Evolutionary conservation across 441 rosid species (phyloP).

Genomic region (Erodium chrysanthum): DNA sequence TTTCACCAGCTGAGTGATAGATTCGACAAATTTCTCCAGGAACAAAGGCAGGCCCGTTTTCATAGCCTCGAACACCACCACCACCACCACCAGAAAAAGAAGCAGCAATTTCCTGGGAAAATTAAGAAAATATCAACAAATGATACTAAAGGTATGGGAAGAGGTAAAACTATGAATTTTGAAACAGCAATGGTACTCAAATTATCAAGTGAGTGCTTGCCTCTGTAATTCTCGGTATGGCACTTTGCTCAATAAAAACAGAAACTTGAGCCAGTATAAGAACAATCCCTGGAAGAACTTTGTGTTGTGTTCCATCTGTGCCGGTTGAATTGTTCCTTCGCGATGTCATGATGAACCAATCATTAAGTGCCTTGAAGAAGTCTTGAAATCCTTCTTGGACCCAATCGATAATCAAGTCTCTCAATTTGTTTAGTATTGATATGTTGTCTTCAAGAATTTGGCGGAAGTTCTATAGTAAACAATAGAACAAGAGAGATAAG

Average conservation of each 20-base stretch:
- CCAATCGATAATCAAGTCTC: slow-evolving; percentile 53
- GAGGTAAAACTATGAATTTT: slow-evolving; percentile 6
- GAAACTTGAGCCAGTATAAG: slow-evolving; percentile 81
- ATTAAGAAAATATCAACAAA: slow-evolving; percentile 18
- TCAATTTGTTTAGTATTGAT: slow-evolving; percentile 51
- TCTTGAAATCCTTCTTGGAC: slow-evolving; percentile 92
- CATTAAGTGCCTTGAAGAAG: slow-evolving; percentile 67
- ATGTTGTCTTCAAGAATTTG: slow-evolving; percentile 63
- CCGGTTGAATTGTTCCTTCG: slow-evolving; percentile 47
- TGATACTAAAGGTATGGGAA: slow-evolving; percentile 15
- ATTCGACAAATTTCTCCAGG: slow-evolving; percentile 83
- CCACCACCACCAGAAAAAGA: slow-evolving; percentile 74
- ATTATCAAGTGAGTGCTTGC: slow-evolving; percentile 33
- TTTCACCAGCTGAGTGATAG: slow-evolving; percentile 73
- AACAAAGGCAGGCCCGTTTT: slow-evolving; percentile 69
- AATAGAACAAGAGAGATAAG: slow-evolving; percentile 11
- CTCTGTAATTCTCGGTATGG: slow-evolving; percentile 79
- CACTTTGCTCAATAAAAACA: slow-evolving; percentile 78
- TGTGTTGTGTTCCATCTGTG: slow-evolving; percentile 45
- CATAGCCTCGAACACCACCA: slow-evolving; percentile 49
- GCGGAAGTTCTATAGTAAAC: slow-evolving; percentile 52
- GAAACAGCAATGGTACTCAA: slow-evolving; percentile 2
- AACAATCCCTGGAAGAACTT: slow-evolving; percentile 57
- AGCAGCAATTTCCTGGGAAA: slow-evolving; percentile 68
- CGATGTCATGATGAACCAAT: slow-evolving; percentile 53